Conservation (phyloP, 192 early-diverging fungal genomes). For the Phycomyces nitens region DNA sequence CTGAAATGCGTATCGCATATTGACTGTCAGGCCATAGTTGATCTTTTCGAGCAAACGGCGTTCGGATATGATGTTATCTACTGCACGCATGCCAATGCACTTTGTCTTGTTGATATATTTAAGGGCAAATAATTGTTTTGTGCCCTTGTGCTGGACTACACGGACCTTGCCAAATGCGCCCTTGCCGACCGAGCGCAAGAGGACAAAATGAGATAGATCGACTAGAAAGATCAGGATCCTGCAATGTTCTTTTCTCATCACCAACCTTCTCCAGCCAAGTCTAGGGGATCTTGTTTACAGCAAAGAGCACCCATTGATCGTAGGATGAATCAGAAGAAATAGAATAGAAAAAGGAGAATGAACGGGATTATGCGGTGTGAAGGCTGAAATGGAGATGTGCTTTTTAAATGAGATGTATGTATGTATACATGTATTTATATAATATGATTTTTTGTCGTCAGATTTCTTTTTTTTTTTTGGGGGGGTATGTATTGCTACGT, state of each 20-base stretch:
- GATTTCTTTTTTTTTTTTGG: no score
- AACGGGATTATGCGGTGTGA: no score
- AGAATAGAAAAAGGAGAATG: conserved; percentile 3
- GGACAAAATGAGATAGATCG: conserved; percentile 77
- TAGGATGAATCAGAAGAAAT: background rate
- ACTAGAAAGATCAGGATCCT: background rate
- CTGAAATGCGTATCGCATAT: conserved; percentile 94
- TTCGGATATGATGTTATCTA: conserved; percentile 90
- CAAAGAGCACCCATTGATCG: conserved; percentile 43
- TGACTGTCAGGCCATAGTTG: conserved; percentile 79
- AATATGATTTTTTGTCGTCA: no score
- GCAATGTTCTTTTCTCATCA: background rate
- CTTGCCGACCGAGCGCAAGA: conserved; percentile 87
- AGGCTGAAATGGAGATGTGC: no score
- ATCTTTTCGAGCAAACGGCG: conserved; percentile 85
- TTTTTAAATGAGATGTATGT: no score
- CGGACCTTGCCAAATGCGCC: conserved; percentile 96
- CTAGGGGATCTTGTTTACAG: conserved; percentile 64
- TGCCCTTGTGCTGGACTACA: conserved; percentile 85
- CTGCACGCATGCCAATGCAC: conserved; percentile 84
- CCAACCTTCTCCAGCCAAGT: conserved; percentile 73
- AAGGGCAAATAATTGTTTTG: conserved; percentile 80
- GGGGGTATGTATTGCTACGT: no score
- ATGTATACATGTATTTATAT: no score
- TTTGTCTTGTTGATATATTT: conserved; percentile 97